These are phyloP conservation scores for Trichoderma polysporum DNA, from an alignment of 2,329 filamentous ascomycete species.

Conservation along the genomic window DNA sequence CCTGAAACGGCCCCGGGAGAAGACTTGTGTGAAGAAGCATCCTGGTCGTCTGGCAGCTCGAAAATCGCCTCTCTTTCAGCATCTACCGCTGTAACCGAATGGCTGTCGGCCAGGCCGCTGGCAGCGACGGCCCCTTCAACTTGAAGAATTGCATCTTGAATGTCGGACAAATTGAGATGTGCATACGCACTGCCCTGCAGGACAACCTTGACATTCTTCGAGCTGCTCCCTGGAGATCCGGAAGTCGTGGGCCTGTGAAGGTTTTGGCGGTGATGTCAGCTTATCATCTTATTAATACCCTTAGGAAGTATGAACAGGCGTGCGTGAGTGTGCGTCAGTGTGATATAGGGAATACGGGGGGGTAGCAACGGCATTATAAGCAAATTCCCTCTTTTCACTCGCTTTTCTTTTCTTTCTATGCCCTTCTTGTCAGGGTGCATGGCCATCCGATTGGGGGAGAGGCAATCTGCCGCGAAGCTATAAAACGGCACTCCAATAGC, in stretches of 20 bases:
- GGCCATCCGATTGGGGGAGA: conserved; percentile 6
- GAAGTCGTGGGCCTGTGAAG: conserved; percentile 5
- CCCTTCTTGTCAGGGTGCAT: background rate
- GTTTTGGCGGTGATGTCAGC: conserved; percentile 12
- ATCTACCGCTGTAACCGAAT: background rate
- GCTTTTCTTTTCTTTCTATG: background rate
- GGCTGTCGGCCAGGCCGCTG: background rate
- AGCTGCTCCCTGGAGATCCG: conserved; percentile 10
- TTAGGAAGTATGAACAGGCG: background rate
- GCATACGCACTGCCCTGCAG: conserved; percentile 31
- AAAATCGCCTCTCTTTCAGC: background rate
- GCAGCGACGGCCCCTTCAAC: conserved; percentile 28
- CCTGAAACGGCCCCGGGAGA: background rate
- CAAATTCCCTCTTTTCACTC: background rate
- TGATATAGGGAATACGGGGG: background rate
- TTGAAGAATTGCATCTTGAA: conserved; percentile 37
- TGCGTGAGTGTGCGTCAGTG: background rate
- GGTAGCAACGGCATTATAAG: background rate
- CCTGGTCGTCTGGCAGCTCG: conserved; percentile 19
- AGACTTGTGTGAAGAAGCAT: background rate
- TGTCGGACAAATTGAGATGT: conserved; percentile 37
- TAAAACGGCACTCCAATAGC: background rate
- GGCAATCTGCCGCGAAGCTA: background rate
- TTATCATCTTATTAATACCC: background rate
- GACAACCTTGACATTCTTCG: conserved; percentile 18